Evolutionary conservation across 2,329 filamentous ascomycete species (phyloP).

Genomic region (Elsinoe fawcettii): DNA sequence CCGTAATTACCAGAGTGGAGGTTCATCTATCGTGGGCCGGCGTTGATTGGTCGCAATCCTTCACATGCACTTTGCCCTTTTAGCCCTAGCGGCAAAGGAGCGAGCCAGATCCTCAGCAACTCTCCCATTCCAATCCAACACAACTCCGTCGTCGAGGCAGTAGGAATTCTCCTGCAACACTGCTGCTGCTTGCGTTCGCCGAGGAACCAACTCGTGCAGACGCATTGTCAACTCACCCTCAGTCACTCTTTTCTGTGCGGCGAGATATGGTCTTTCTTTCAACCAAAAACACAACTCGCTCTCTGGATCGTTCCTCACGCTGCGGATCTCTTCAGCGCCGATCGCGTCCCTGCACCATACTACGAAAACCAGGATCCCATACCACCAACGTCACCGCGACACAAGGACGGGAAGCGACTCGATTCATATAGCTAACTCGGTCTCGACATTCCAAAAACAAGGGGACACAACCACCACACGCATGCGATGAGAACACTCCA

Average conservation of each 20-base stretch:
- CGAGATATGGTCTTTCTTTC: not conserved
- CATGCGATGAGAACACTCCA: slow-evolving; percentile 17
- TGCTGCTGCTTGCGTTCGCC: slow-evolving; percentile 5
- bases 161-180: not conserved
- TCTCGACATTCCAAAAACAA: not conserved
- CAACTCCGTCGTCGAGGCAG: slow-evolving; percentile 10
- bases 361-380: slow-evolving; percentile 8
- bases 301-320: slow-evolving; percentile 5
- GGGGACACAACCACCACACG: slow-evolving; percentile 12
- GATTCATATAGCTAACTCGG: not conserved
- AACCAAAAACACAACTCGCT: not conserved
- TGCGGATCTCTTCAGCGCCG: slow-evolving; percentile 14
- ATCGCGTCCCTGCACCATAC: slow-evolving; percentile 11
- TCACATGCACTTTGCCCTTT: not conserved
- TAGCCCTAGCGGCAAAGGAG: not conserved
- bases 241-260: slow-evolving; percentile 16
- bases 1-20: slow-evolving; percentile 3
- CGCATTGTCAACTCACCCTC: slow-evolving; percentile 10
- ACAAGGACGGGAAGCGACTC: not conserved
- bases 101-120: slow-evolving; percentile 11
- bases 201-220: slow-evolving; percentile 10
- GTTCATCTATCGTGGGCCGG: not conserved
- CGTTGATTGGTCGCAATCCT: not conserved
- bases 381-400: slow-evolving; percentile 11
- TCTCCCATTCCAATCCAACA: slow-evolving; percentile 7